phyloP scores from a whole-genome alignment of 345 rosid genomes.

The Ceriops decandra region DNA sequence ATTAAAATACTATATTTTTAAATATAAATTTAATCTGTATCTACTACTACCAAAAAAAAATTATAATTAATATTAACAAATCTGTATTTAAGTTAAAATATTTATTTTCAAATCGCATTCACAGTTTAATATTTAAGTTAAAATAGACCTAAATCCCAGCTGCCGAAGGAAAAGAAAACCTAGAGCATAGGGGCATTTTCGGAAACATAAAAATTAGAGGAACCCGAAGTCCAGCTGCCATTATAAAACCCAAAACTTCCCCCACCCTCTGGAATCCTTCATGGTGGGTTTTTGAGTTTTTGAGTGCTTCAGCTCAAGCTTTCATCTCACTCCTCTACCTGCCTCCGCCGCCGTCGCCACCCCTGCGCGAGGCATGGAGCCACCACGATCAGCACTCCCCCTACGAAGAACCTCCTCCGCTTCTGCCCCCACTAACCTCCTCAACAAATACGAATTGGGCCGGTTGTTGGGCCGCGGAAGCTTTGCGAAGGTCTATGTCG shows the following conservation, averaged over 20 bases:
- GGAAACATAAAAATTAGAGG: neutral
- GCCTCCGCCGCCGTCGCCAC: no score
- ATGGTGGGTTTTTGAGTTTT: neutral
- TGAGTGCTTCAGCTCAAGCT: neutral
- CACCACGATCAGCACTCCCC: slow-evolving; percentile 5
- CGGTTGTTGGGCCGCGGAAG: slow-evolving; percentile 63
- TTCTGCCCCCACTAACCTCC: slow-evolving; percentile 32
- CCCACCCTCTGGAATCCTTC: fast-evolving
- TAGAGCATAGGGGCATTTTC: neutral
- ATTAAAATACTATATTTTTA: no score
- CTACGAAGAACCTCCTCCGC: slow-evolving; percentile 18
- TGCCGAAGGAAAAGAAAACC: no score
- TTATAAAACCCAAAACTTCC: neutral
- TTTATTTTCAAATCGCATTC: no score
- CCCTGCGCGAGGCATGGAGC: slow-evolving; percentile 12
- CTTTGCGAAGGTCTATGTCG: slow-evolving; percentile 66
- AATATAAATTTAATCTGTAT: no score
- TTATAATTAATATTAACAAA: no score
- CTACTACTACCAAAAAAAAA: no score
- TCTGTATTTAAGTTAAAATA: no score
- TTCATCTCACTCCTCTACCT: no score
- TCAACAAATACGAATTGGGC: slow-evolving; percentile 61
- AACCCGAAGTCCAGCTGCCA: neutral
- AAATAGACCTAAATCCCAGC: no score
- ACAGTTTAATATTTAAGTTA: no score